Evolutionary conservation across 352 stramenopile species (phyloP), one percentile per base, ranked within the genome.

Genomic region (Globisporangium mamillatum): DNA sequence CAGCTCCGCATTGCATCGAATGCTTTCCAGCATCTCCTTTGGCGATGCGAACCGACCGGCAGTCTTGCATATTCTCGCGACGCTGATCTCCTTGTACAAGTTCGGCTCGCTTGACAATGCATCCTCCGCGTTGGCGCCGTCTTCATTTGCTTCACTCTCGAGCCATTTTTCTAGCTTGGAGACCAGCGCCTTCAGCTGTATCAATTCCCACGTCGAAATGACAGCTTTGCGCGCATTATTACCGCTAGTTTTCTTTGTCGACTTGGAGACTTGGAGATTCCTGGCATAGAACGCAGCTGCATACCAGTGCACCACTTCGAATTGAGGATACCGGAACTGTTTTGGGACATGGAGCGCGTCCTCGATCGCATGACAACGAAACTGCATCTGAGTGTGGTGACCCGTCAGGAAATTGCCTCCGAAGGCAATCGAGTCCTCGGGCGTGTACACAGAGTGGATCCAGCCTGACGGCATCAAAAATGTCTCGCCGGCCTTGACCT

Each of bases 361-460:
- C 38, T 86, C 78, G 27, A 77, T 73, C 9, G 62, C 53, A 53
- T 81, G 68, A 54, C 74, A 82, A 1, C 24, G 67, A 18, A 82
- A 27, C 20, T 84, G 78, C 48, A 60, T 81, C 24, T 59, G 36
- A 12, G 84, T 76, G 71, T 84, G 70, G 34, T 82, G 77, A 6
- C 69, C 68, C 0, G 74, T 73, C 9, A 86, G 61, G 27, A 86
- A 84, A 60, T 81, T 79, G 20, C 78, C 78, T 22, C 76, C 66
- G 55, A 81, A 86, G 48, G 72, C 70, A 27, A 86, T 77, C 52
- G 74, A 75, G 57, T 86, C 78, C 50, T 81, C 67, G 0, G 68
- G 72, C 8, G 78, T 82, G 64, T 80, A 78, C 50, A 80, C 74
- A 0, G 76, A 73, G 53, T 84, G 78, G 27, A 86, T 79, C 76